These are phyloP conservation scores for Candida freyschussii DNA, from an alignment of 1,139 yeast genomes.

Conservation along the genomic window DNA sequence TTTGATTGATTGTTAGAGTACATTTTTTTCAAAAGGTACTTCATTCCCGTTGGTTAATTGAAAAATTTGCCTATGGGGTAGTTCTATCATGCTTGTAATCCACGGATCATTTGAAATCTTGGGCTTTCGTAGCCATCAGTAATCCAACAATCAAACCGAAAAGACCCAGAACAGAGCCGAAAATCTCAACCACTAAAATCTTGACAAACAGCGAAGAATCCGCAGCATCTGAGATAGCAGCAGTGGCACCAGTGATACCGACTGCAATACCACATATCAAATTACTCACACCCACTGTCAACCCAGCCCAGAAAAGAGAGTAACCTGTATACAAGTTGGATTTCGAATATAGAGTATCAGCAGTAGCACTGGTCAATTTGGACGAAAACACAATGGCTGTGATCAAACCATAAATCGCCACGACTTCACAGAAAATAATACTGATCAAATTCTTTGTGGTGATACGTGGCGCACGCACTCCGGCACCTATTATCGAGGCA, in stretches of 20 bases:
- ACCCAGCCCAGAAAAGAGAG: slow-evolving; percentile 96
- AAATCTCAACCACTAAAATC: slow-evolving; percentile 93
- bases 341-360: slow-evolving; percentile 58
- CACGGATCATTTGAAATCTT: slow-evolving; percentile 49
- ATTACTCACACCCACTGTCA: slow-evolving; percentile 91
- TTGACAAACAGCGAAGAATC: slow-evolving; percentile 93
- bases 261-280: slow-evolving; percentile 96
- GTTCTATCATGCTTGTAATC: too few relatives aligned
- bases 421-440: slow-evolving; percentile 98
- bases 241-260: slow-evolving; percentile 96
- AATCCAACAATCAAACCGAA: slow-evolving; percentile 94
- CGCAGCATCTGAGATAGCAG: slow-evolving; percentile 97
- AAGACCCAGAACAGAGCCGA: slow-evolving; percentile 92
- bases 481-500: slow-evolving; percentile 92
- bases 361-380: slow-evolving; percentile 72
- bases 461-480: slow-evolving; percentile 95
- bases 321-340: slow-evolving; percentile 91
- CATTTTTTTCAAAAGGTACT: too few relatives aligned
- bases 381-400: slow-evolving; percentile 97
- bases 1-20: too few relatives aligned
- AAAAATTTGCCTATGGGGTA: too few relatives aligned
- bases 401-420: slow-evolving; percentile 95
- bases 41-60: too few relatives aligned
- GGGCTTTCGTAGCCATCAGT: slow-evolving; percentile 94
- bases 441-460: slow-evolving; percentile 95